These are phyloP conservation scores for Camelina sativa DNA, from an alignment of 345 rosid species.

Conservation along the genomic window DNA sequence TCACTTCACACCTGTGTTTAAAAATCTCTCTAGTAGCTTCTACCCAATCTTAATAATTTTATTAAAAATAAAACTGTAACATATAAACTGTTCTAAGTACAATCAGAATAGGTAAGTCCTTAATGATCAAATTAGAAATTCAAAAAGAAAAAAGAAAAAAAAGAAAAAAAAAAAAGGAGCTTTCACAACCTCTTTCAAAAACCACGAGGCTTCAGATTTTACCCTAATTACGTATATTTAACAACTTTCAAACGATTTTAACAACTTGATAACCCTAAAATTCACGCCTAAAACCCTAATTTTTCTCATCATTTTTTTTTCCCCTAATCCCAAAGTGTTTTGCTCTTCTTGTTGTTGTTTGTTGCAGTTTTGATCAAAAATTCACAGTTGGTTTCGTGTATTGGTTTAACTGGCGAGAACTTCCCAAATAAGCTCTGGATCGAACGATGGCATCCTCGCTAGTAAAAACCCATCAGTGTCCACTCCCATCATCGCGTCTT, in stretches of 20 bases:
- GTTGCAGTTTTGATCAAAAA: conserved; percentile 13
- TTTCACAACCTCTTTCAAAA: conserved; percentile 44
- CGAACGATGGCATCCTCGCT: conserved; percentile 86
- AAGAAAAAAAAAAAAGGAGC: conserved; percentile 30
- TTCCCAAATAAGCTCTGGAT: conserved; percentile 90
- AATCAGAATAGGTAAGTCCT: neutral
- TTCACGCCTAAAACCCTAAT: neutral
- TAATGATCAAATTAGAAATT: conserved; percentile 10
- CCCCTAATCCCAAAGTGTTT: conserved; percentile 2
- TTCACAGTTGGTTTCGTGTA: conserved; percentile 19
- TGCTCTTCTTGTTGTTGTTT: neutral
- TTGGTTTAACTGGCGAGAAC: conserved; percentile 70
- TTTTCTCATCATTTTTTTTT: neutral
- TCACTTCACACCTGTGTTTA: conserved; percentile 13
- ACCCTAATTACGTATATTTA: conserved; percentile 28
- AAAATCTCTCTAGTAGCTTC: neutral
- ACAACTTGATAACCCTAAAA: neutral
- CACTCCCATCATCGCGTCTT: conserved; percentile 42
- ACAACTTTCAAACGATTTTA: neutral
- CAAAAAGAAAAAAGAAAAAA: conserved; percentile 1
- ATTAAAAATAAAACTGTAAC: conserved; percentile 8
- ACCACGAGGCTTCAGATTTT: conserved; percentile 37
- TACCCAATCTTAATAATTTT: conserved; percentile 11
- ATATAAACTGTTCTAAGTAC: conserved; percentile 17
- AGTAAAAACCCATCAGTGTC: conserved; percentile 63